phyloP scores from a whole-genome alignment of 2,329 filamentous ascomycete species.

The Aspergillus ibericus region DNA sequence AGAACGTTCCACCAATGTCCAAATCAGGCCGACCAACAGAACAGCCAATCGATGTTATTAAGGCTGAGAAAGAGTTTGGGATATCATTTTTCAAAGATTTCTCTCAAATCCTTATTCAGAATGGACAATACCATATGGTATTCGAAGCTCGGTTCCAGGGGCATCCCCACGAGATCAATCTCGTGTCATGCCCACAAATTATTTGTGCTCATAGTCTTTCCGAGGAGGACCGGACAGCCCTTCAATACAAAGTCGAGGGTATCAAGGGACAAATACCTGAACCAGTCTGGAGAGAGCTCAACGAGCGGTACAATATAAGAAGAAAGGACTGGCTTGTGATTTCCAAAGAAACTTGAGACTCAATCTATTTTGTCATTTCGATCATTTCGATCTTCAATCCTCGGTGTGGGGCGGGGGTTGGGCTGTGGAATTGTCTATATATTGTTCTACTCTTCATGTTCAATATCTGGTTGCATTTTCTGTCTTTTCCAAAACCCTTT shows the following conservation, averaged over 20 bases:
- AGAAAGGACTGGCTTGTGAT: neutral
- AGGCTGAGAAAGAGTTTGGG: neutral
- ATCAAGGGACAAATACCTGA: neutral
- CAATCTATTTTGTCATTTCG: too few relatives aligned
- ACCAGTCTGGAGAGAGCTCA: neutral
- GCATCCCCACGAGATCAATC: neutral
- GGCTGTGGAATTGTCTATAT: too few relatives aligned
- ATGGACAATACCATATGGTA: neutral
- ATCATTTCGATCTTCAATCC: too few relatives aligned
- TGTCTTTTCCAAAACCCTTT: too few relatives aligned
- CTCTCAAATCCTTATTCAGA: neutral
- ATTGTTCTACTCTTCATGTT: too few relatives aligned
- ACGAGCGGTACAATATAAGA: neutral
- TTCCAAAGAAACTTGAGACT: neutral
- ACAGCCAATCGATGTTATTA: neutral
- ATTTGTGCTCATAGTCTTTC: neutral
- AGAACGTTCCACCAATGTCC: neutral
- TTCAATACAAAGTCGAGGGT: neutral
- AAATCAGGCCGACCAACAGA: neutral
- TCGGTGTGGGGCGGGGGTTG: neutral
- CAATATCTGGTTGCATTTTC: too few relatives aligned
- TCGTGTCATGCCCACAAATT: neutral
- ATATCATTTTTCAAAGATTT: neutral
- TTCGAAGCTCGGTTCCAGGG: neutral
- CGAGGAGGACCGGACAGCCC: neutral